Percentiles rank a stretch among this genome's conserved stretches.
phyloP scores from a whole-genome alignment of 2,329 filamentous ascomycete genomes.

The Sporothrix variecibatus region DNA sequence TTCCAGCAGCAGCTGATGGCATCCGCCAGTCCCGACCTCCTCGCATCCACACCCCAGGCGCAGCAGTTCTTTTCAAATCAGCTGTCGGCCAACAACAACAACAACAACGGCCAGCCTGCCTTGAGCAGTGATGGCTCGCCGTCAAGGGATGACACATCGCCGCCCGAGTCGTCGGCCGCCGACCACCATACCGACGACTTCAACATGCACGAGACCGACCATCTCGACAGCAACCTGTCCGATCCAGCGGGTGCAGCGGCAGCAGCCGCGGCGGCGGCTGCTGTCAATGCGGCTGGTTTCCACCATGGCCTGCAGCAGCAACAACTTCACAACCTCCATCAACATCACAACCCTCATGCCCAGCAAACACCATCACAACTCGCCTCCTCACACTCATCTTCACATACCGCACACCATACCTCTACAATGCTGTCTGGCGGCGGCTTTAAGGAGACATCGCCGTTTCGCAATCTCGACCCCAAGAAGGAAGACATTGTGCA shows the following conservation, averaged over 20 bases:
- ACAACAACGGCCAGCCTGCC: neutral
- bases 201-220: constrained; percentile 22
- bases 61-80: neutral
- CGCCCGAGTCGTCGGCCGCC: constrained; percentile 20
- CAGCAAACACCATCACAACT: neutral
- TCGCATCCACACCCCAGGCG: constrained; percentile 15
- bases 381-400: neutral
- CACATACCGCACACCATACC: neutral
- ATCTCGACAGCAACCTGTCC: constrained; percentile 17
- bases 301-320: constrained; percentile 16
- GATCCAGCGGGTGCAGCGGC: neutral
- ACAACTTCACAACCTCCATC: neutral
- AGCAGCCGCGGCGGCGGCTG: neutral
- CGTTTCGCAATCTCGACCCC: constrained; percentile 42
- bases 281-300: neutral
- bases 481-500: constrained; percentile 52
- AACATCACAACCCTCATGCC: constrained; percentile 10
- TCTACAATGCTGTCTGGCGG: neutral
- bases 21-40: constrained; percentile 8
- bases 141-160: constrained; percentile 25
- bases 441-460: constrained; percentile 37
- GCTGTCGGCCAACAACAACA: constrained; percentile 3
- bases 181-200: constrained; percentile 16
- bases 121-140: constrained; percentile 25
- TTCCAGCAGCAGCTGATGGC: constrained; percentile 30